These are phyloP conservation scores for Drechslera avenae DNA, from an alignment of 2,329 filamentous ascomycete species.

Conservation along the genomic window DNA sequence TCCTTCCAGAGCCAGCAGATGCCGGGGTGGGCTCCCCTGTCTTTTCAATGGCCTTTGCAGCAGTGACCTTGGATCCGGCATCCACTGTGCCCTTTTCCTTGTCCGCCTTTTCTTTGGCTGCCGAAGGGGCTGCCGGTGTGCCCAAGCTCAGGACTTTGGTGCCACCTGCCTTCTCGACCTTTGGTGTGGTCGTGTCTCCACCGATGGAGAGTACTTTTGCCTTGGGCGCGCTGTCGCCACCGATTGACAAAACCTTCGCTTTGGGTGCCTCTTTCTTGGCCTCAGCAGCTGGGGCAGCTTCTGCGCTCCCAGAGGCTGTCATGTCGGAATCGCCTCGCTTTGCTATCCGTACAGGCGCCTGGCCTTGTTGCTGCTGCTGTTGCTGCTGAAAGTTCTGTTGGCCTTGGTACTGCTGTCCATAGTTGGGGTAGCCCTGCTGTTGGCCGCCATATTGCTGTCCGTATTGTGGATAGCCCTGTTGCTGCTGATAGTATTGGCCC, in stretches of 20 bases:
- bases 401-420: slow-evolving; percentile 29
- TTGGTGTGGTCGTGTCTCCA: slow-evolving; percentile 59
- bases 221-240: slow-evolving; percentile 60
- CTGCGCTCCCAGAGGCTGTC: slow-evolving; percentile 54
- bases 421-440: slow-evolving; percentile 28
- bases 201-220: slow-evolving; percentile 67
- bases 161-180: slow-evolving; percentile 57
- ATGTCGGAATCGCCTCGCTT: slow-evolving; percentile 62
- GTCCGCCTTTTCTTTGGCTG: slow-evolving; percentile 54
- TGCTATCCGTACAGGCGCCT: slow-evolving; percentile 64
- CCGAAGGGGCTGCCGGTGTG: slow-evolving; percentile 57
- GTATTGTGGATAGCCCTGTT: slow-evolving; percentile 42
- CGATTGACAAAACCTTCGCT: slow-evolving; percentile 69
- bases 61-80: slow-evolving; percentile 81
- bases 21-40: slow-evolving; percentile 69
- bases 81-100: slow-evolving; percentile 58
- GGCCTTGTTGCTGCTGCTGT: slow-evolving; percentile 50
- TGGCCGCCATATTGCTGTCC: slow-evolving; percentile 55
- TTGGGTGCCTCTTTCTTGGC: slow-evolving; percentile 51
- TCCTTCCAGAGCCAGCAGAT: slow-evolving; percentile 64
- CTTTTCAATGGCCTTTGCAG: slow-evolving; percentile 90
- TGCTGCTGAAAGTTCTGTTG: slow-evolving; percentile 45
- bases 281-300: slow-evolving; percentile 50
- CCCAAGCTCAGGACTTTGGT: slow-evolving; percentile 81
- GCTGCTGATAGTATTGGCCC: slow-evolving; percentile 54